Base-by-base conservation (phyloP, 1,139 yeast genomes). In the Yamadazyma pseudoaaseri region DNA sequence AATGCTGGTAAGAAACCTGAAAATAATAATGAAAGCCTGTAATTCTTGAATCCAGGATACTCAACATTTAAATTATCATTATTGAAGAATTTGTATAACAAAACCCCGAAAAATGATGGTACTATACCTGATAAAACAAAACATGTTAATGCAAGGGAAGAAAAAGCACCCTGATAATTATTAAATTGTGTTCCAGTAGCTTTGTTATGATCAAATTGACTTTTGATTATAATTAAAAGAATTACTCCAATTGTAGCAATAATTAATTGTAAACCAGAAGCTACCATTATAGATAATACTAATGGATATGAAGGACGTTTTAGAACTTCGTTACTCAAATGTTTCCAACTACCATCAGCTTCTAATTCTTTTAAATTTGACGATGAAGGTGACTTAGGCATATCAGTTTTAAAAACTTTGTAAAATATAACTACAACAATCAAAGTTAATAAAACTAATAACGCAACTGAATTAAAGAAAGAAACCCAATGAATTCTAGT, bases 231-330 rank as follows among this genome's bases (percentile, higher is more conserved):
- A n/a, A 84, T 71, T 21, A 84, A 60, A 2, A 71, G 51, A 11
- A 81, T 64, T 0, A 83, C 80, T 0, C 87, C 86, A 16, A 79
- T 48, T 9, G 77, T 60, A 22, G 87, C 81, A 41, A 82, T 76
- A 29, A 79, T 60, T 34, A 82, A 68, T 54, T 86, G 95, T 26
- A 82, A 65, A 20, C 96, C 96, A 35, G 86, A 72, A 0, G 94
- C 78, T 6, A 81, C 74, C n/a, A 82, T 49, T 0, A 82, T 59
- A 2, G 84, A 68, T 38, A 86, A 57, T 1, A 70, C 39, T 5
- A 68, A 52, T 0, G 81, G 67, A 22, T 52, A 55, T 1, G 42
- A 40, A 2, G 92, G 92, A 8, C 68, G 58, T 30, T 68, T 58
- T 43, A 74, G 73, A 3, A 82, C 83, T 33, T 78, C 82, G 23